phyloP scores from a whole-genome alignment of 805 yeast species.

The Candida manassasensis region DNA sequence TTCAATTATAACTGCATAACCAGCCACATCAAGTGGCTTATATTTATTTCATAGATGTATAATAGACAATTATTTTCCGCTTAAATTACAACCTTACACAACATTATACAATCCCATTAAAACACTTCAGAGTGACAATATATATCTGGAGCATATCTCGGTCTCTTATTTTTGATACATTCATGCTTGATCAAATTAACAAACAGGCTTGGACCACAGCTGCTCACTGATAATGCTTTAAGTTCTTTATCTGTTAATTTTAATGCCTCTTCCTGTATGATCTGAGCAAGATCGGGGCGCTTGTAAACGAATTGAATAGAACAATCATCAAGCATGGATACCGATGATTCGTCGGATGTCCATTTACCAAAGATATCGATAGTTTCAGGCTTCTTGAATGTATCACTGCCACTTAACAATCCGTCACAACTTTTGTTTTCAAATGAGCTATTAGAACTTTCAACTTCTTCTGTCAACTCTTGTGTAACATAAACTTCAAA shows the following conservation, averaged over 20 bases:
- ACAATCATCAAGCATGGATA: neutral
- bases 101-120: conserved; percentile 5
- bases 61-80: neutral
- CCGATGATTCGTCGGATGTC: neutral
- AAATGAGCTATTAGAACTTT: neutral
- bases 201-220: conserved; percentile 38
- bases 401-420: neutral
- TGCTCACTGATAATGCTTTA: conserved; percentile 33
- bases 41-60: too few relatives aligned
- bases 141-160: conserved; percentile 31
- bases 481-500: conserved; percentile 28
- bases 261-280: neutral
- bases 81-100: neutral
- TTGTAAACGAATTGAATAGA: neutral
- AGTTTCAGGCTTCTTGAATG: neutral
- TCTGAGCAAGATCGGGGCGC: neutral
- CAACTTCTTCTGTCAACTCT: conserved; percentile 8
- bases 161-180: conserved; percentile 26
- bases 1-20: too few relatives aligned
- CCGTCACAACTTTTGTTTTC: neutral
- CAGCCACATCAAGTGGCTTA: too few relatives aligned
- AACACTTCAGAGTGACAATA: conserved; percentile 38
- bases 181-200: conserved; percentile 22
- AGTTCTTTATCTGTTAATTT: conserved; percentile 7
- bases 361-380: neutral